Conservation (phyloP, 163 green algal species). For the Dunaliella salina region DNA sequence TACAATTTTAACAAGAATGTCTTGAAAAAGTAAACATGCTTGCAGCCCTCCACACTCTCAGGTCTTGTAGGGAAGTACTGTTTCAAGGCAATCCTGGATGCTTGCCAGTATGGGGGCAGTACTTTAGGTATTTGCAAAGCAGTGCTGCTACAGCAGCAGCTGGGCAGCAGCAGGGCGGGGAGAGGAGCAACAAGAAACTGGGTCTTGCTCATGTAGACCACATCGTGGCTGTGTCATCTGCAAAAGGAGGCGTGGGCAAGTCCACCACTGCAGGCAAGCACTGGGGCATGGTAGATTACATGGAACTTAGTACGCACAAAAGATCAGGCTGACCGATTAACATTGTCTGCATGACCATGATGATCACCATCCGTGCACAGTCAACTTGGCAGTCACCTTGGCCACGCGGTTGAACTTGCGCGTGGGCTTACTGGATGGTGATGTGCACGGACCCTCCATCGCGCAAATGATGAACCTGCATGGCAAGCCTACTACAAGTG, state of each 20-base stretch:
- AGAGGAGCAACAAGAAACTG: conserved; percentile 16
- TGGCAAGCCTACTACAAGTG: conserved; percentile 56
- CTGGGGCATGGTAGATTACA: too few species aligned
- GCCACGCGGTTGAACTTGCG: conserved; percentile 52
- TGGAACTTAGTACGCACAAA: too few species aligned
- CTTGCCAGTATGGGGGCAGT: too few species aligned
- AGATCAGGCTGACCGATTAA: too few species aligned
- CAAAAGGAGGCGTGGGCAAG: conserved; percentile 82
- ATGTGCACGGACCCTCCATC: conserved; percentile 89
- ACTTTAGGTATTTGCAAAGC: too few species aligned
- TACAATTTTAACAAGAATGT: background rate
- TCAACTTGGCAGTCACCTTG: conserved; percentile 86
- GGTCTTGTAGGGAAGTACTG: too few species aligned
- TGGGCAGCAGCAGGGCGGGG: too few species aligned
- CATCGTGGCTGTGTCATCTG: conserved; percentile 71
- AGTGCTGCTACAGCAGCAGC: too few species aligned
- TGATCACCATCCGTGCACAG: conserved; percentile 41
- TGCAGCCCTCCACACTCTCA: too few species aligned
- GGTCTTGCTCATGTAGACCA: conserved; percentile 50
- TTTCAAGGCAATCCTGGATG: too few species aligned
- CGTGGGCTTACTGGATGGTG: conserved; percentile 89
- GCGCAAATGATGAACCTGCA: conserved; percentile 80
- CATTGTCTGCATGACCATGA: too few species aligned
- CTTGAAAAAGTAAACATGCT: background rate
- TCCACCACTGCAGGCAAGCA: conserved; percentile 63